Conservation (phyloP, 768 basidiomycete genomes). For the Mycena olivaceomarginata region DNA sequence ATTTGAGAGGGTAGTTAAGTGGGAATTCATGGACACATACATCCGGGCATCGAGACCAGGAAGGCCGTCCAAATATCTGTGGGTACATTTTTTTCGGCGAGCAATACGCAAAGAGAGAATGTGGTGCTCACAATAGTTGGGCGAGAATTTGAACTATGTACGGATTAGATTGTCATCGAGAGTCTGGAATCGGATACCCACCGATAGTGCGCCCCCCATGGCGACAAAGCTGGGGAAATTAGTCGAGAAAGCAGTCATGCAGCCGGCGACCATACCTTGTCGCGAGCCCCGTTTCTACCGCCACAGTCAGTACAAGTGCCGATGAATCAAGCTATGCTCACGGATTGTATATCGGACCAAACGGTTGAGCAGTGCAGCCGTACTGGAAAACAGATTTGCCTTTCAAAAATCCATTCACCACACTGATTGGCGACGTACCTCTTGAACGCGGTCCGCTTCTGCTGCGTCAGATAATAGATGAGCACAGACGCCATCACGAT, state of each 20-base stretch:
- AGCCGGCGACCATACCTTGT: background rate
- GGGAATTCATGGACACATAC: background rate
- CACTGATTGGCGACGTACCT: too few relatives aligned
- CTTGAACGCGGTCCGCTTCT: slow-evolving; percentile 24
- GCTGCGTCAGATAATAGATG: slow-evolving; percentile 16
- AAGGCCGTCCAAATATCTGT: slow-evolving; percentile 5
- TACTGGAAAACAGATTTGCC: background rate
- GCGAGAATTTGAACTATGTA: background rate
- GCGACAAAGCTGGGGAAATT: background rate
- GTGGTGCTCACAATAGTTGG: background rate
- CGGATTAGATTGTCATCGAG: background rate
- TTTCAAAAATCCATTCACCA: too few relatives aligned
- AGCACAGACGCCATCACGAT: slow-evolving; percentile 18
- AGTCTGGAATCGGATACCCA: background rate
- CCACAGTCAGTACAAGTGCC: too few relatives aligned
- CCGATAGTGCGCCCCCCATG: background rate
- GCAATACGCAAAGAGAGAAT: too few relatives aligned
- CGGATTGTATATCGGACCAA: background rate
- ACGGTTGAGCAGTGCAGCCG: slow-evolving; percentile 10
- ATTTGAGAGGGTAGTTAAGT: background rate
- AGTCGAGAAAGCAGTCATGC: too few relatives aligned
- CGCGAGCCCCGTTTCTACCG: background rate
- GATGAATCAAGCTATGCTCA: too few relatives aligned
- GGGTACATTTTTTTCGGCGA: too few relatives aligned
- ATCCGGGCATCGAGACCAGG: slow-evolving; percentile 5